Evolutionary conservation across 495 filamentous ascomycete species (phyloP), one percentile per base, ranked within the genome.

Genomic region (Trypethelium eluteriae): DNA sequence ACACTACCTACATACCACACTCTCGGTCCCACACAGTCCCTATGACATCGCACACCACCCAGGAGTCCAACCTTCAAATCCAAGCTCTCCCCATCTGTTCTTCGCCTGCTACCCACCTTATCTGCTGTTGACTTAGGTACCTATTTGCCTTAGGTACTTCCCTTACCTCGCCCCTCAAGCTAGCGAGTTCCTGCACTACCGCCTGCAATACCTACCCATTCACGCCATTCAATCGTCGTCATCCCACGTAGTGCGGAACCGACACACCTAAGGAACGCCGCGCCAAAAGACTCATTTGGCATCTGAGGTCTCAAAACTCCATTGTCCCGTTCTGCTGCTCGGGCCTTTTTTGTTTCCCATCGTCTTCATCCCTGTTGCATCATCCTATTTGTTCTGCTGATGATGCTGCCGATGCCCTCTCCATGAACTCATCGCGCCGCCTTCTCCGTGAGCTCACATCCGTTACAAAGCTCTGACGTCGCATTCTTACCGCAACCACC

Each of bases 401-500:
- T 36, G 3, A 59, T 36, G 53, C 36, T 7, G 3, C 32, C 32
- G 18, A 10, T 3, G 14, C 18, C 53, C 3, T 7, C 32, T 25
- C n/a, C 18, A 5, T 53, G 16, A 53, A 53, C 11, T 25, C 11
- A 9, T 53, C 18, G 18, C 49, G 18, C 49, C n/a, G 0, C 49
- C 49, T 16, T 53, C n/a, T 53, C 5, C n/a, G 49, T 16, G 49
- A 14, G 5, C 5, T 53, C 12, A 5, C 11, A 11, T 16, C 11
- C 49, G n/a, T 25, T 18, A n/a, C 49, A 53, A 18, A 53, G n/a
- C 49, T 53, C 41, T 53, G 49, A 53, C 49, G 49, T 53, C n/a
- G 49, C 49, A 53, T 53, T 53, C 49, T n/a, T 53, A 14, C 49
- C n/a, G 12, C 11, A 18, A 5, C 12, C 49, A 53, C 49, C 49